Conservation (phyloP, 306 rosid species). For the Quillaja saponaria region DNA sequence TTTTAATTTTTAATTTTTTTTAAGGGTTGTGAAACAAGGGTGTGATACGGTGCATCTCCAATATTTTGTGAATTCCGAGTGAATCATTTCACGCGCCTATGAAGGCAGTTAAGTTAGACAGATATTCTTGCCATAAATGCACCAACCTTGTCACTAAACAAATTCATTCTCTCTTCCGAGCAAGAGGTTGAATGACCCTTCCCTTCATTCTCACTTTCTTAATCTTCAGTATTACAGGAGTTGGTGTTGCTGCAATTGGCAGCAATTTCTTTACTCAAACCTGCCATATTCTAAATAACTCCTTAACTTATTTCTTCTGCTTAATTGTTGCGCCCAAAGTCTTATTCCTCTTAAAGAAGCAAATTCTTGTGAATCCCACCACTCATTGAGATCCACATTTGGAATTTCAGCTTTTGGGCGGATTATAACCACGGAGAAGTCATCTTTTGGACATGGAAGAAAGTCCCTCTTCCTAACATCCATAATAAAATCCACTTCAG, state of each 20-base stretch:
- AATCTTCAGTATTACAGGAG: not conserved
- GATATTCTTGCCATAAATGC: no score
- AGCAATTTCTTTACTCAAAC: conserved; percentile 7
- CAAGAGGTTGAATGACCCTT: conserved; percentile 27
- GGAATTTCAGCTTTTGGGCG: conserved; percentile 63
- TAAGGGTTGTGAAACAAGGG: no score
- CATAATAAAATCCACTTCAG: conserved; percentile 72
- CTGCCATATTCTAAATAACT: conserved; percentile 36
- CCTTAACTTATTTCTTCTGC: conserved; percentile 59
- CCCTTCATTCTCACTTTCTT: conserved; percentile 17
- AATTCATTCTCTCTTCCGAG: conserved; percentile 24
- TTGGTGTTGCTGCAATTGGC: not conserved
- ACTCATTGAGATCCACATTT: conserved; percentile 58
- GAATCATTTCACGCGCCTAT: no score
- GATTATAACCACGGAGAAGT: conserved; percentile 78
- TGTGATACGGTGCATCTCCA: no score
- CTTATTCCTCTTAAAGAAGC: conserved; percentile 67
- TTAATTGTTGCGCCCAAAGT: conserved; percentile 80
- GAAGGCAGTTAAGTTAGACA: no score
- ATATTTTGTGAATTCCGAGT: no score
- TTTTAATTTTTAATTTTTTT: no score
- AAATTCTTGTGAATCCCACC: conserved; percentile 71
- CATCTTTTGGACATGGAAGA: conserved; percentile 80
- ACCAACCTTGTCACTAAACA: conserved; percentile 32
- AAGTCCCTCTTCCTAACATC: conserved; percentile 90